Evolutionary conservation across 2,329 filamentous ascomycete genomes (phyloP), one percentile per base, ranked within the genome.

Genomic region (Aspergillus melleus): DNA sequence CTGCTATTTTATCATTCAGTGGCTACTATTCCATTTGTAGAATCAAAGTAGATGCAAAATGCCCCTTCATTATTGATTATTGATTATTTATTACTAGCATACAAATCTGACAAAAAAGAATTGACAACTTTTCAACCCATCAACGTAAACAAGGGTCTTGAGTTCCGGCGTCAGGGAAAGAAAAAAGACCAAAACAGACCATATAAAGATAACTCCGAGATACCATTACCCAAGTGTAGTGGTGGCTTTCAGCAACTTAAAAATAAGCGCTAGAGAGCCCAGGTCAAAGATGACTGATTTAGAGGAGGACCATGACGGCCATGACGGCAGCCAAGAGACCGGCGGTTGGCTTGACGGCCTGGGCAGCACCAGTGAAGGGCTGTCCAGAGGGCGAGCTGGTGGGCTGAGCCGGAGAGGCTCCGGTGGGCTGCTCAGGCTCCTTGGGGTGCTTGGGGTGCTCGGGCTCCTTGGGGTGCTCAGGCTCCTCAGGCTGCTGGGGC

Each of bases 231-330:
- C 26, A 54, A 19, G 6, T 12, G 19, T 42, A 44, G 44, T 53
- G 26, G 24, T 54, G 24, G 11, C 51, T 29, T 50, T 24, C 51
- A 47, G 26, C 44, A 59, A 30, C 36, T 46, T 32, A 16, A 53
- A 36, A 3, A 20, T 16, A 49, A 26, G 46, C 47, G 50, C 52
- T 26, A 26, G 36, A 53, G 26, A 32, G 49, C 22, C 26, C 52
- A 44, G 16, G 39, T 52, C 19, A 14, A 22, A 16, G 11, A 36
- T 24, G 42, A 50, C 19, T 58, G 55, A 59, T 69, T 71, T 76
- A 77, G 61, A 77, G 70, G 52, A 77, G 64, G 64, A 72, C 74
- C 68, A 76, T 75, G 61, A 76, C 51, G 49, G 69, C 75, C 59
- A 77, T 68, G 55, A 76, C 62, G 65, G 70, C 76, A 57, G 71